Conservation (phyloP, 768 basidiomycete genomes). For the Hericium coralloides region DNA sequence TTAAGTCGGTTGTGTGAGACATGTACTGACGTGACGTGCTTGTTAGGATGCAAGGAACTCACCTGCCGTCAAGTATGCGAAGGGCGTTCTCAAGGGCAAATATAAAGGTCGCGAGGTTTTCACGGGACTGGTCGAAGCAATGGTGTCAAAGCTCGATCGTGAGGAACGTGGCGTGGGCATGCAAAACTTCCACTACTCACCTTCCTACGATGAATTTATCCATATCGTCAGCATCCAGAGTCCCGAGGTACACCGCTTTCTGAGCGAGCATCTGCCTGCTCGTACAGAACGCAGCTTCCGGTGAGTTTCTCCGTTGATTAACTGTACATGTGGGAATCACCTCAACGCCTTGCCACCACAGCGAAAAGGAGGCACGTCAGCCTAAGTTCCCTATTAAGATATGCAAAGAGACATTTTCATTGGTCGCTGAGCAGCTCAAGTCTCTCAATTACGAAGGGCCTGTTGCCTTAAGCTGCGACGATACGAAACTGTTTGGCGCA, state of each 20-base stretch:
- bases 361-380: slow-evolving; percentile 13
- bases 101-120: slow-evolving; percentile 15
- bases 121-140: slow-evolving; percentile 22
- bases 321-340: slow-evolving; percentile 10
- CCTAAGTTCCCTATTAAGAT: slow-evolving; percentile 15
- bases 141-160: slow-evolving; percentile 18
- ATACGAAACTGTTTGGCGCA: slow-evolving; percentile 24
- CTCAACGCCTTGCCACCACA: slow-evolving; percentile 18
- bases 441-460: slow-evolving; percentile 12
- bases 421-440: too few species aligned
- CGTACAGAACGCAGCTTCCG: slow-evolving; percentile 13
- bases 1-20: too few species aligned
- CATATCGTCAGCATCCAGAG: slow-evolving; percentile 20
- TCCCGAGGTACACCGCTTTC: slow-evolving; percentile 19
- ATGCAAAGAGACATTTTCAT: neutral
- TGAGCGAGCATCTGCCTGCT: slow-evolving; percentile 16
- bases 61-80: too few species aligned
- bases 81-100: too few species aligned
- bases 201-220: slow-evolving; percentile 23
- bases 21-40: too few species aligned
- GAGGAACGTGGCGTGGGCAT: slow-evolving; percentile 23
- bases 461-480: slow-evolving; percentile 24
- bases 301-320: neutral
- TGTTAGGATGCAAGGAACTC: too few species aligned
- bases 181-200: slow-evolving; percentile 28